A percentile compares a stretch with the other conserved stretches of the same genome.
Conservation (phyloP, 208 protist genomes). For the Leishmania guyanensis region DNA sequence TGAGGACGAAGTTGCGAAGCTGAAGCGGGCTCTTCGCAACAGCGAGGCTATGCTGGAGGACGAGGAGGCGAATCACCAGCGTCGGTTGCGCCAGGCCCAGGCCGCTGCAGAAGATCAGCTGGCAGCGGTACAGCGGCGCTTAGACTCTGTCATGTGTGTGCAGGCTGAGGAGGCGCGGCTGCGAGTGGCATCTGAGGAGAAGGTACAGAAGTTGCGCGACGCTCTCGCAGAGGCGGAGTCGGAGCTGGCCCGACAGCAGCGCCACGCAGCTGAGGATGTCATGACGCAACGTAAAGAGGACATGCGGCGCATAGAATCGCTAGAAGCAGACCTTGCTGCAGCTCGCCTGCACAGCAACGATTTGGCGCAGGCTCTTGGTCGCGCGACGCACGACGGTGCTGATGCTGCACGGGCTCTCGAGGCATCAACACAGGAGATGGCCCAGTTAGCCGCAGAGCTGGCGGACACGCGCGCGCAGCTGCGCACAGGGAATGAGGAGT, state of each 20-base stretch:
- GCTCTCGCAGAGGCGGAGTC: constrained; percentile 17
- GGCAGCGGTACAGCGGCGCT: constrained; percentile 4
- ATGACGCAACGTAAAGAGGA: background rate
- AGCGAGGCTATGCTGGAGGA: constrained; percentile 12
- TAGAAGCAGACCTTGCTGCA: constrained; percentile 10
- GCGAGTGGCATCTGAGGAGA: constrained; percentile 5
- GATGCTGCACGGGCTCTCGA: background rate
- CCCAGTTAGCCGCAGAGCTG: background rate
- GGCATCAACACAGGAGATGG: background rate
- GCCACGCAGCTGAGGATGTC: background rate
- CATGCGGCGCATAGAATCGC: background rate
- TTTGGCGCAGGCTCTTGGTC: constrained; percentile 2
- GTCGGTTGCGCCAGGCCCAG: constrained; percentile 16
- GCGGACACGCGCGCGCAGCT: constrained; percentile 4
- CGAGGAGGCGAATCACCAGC: constrained; percentile 8
- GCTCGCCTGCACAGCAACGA: background rate
- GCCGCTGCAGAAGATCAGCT: constrained; percentile 6
- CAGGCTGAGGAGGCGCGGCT: constrained; percentile 13
- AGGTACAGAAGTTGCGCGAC: background rate
- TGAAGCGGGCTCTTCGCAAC: constrained; percentile 20
- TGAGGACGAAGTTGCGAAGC: constrained; percentile 15
- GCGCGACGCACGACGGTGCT: background rate
- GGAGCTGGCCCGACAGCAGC: constrained; percentile 3
- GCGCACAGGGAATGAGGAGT: background rate
- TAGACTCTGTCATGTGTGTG: constrained; percentile 3